phyloP scores from a whole-genome alignment of 768 basidiomycete genomes.

The Boletus tylopilopsis region DNA sequence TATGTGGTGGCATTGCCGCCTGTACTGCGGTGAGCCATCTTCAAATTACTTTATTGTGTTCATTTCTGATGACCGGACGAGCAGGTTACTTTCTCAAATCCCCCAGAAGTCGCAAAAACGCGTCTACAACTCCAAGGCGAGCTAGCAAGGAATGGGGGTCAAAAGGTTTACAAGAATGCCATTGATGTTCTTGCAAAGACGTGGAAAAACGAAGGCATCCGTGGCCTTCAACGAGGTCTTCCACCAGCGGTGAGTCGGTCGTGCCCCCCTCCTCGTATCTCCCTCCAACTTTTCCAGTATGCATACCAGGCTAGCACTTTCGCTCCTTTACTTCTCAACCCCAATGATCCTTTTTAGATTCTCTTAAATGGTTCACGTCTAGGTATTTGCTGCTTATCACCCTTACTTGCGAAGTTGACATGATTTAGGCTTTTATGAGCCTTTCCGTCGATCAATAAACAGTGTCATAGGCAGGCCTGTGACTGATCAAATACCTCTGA shows the following conservation, averaged over 20 bases:
- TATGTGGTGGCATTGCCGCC: conserved; percentile 89
- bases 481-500: conserved; percentile 65
- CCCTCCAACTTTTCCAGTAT: conserved; percentile 51
- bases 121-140: conserved; percentile 96
- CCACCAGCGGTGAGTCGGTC: conserved; percentile 69
- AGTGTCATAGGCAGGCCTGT: conserved; percentile 57
- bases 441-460: conserved; percentile 74
- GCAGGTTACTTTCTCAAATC: conserved; percentile 81
- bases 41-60: background rate
- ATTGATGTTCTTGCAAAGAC: conserved; percentile 86
- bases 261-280: background rate
- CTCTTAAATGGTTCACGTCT: conserved; percentile 89
- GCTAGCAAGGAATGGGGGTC: conserved; percentile 66
- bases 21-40: conserved; percentile 68
- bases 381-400: conserved; percentile 41
- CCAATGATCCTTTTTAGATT: conserved; percentile 48
- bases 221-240: conserved; percentile 91
- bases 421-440: conserved; percentile 89
- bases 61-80: conserved; percentile 1
- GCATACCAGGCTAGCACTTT: conserved; percentile 71
- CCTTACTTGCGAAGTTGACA: conserved; percentile 12
- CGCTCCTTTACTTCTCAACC: background rate
- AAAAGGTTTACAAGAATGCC: conserved; percentile 86
- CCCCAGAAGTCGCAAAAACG: conserved; percentile 81
- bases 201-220: conserved; percentile 83